These are phyloP conservation scores for Ophiocordyceps camponoti-saundersi DNA, from an alignment of 2,329 filamentous ascomycete species.

Conservation along the genomic window DNA sequence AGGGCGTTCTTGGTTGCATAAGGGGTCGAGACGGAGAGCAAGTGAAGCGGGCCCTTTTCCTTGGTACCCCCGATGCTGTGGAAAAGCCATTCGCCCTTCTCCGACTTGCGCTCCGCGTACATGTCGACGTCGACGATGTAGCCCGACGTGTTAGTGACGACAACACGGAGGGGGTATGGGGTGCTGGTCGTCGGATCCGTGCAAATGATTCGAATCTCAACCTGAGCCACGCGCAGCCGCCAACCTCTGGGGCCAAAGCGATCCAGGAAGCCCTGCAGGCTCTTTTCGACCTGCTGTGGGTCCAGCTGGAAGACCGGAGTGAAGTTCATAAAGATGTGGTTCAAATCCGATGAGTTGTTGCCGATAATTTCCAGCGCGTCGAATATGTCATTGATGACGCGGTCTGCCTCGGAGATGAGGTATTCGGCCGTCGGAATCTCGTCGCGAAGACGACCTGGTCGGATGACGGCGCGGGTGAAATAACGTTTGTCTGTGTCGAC, in stretches of 20 bases:
- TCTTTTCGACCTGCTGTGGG: constrained; percentile 79
- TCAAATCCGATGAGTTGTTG: constrained; percentile 97
- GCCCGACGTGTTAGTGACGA: constrained; percentile 96
- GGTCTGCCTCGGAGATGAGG: constrained; percentile 90
- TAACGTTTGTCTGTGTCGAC: constrained; percentile 95
- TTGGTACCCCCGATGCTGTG: constrained; percentile 90
- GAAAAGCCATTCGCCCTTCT: constrained; percentile 97
- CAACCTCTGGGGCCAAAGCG: constrained; percentile 89
- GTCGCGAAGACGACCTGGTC: constrained; percentile 83
- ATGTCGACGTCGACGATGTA: constrained; percentile 97
- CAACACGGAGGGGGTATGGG: constrained; percentile 82
- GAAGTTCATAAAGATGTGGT: constrained; percentile 99
- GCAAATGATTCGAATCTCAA: constrained; percentile 96
- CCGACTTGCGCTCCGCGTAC: constrained; percentile 93
- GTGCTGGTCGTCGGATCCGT: constrained; percentile 72
- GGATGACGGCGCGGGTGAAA: constrained; percentile 91
- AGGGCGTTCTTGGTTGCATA: constrained; percentile 98
- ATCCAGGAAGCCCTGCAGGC: constrained; percentile 86
- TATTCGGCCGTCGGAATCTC: constrained; percentile 98
- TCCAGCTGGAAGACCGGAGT: constrained; percentile 87
- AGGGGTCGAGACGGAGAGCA: constrained; percentile 76
- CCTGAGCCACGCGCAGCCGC: constrained; percentile 90
- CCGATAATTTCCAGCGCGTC: constrained; percentile 97
- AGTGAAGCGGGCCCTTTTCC: constrained; percentile 89
- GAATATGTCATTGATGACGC: constrained; percentile 92